phyloP scores from a whole-genome alignment of 768 basidiomycete species.

The Mycena albidolilacea region DNA sequence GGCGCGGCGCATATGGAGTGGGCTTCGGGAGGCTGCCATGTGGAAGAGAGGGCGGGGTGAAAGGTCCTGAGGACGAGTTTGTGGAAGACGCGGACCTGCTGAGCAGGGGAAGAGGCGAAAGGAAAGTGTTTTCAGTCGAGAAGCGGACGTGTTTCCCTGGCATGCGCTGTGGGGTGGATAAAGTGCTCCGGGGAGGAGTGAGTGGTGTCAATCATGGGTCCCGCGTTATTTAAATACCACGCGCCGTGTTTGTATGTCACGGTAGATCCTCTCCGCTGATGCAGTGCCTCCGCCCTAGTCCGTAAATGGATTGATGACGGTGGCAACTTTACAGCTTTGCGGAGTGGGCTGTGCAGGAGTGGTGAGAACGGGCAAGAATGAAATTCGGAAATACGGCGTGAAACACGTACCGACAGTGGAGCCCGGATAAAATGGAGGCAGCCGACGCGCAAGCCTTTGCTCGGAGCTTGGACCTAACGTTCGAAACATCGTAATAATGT shows the following conservation, averaged over 20 bases:
- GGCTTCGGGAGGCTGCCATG: conserved; percentile 24
- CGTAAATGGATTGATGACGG: conserved; percentile 8
- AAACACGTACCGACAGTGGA: not conserved
- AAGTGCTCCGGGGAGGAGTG: not conserved
- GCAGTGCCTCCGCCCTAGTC: conserved; percentile 1
- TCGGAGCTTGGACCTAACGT: not conserved
- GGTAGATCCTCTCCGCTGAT: conserved; percentile 10
- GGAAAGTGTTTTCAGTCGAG: conserved; percentile 21
- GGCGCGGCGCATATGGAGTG: conserved; percentile 25
- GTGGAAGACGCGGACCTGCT: conserved; percentile 5
- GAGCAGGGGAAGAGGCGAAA: conserved; percentile 20
- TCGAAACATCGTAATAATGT: too few species aligned
- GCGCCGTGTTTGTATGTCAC: not conserved
- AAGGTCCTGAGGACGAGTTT: conserved; percentile 8
- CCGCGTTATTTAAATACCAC: not conserved
- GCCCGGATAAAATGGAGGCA: not conserved
- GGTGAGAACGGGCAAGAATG: not conserved
- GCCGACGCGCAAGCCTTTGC: not conserved
- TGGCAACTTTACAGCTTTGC: conserved; percentile 3
- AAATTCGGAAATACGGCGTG: not conserved
- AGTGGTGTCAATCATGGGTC: not conserved
- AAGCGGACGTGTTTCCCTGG: conserved; percentile 30
- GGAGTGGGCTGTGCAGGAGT: not conserved
- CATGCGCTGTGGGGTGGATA: conserved; percentile 1
- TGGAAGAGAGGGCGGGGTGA: conserved; percentile 27